Conservation (phyloP, 306 rosid species). For the Vigna mungo region DNA sequence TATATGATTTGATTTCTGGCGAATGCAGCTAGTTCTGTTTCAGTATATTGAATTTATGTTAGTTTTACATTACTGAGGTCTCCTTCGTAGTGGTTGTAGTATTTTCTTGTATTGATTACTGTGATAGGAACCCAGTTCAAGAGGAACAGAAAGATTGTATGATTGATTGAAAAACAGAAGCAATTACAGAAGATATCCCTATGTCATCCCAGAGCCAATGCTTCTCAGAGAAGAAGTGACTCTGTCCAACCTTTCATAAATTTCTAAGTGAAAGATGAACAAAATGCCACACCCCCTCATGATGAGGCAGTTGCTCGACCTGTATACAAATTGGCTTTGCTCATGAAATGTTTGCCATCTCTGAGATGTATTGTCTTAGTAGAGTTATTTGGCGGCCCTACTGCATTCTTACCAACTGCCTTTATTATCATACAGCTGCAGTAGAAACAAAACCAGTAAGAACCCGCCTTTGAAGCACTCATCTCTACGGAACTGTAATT, state of each 20-base stretch:
- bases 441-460: neutral
- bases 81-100: neutral
- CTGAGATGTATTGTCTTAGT: neutral
- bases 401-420: neutral
- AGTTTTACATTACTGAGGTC: neutral
- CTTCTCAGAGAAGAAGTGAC: too few species aligned
- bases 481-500: neutral
- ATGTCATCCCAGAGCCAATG: too few species aligned
- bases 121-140: too few species aligned
- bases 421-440: neutral
- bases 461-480: neutral
- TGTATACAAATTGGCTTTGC: neutral
- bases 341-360: neutral
- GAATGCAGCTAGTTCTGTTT: constrained; percentile 7
- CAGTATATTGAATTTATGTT: neutral
- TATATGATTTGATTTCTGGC: neutral
- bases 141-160: too few species aligned
- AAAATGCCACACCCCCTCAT: too few species aligned
- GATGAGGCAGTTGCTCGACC: neutral
- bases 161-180: too few species aligned
- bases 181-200: too few species aligned
- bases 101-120: neutral
- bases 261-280: too few species aligned
- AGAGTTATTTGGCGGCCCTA: neutral
- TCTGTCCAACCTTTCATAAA: too few species aligned